phyloP scores from a whole-genome alignment of 305 asterid species.

The Striga hermonthica region DNA sequence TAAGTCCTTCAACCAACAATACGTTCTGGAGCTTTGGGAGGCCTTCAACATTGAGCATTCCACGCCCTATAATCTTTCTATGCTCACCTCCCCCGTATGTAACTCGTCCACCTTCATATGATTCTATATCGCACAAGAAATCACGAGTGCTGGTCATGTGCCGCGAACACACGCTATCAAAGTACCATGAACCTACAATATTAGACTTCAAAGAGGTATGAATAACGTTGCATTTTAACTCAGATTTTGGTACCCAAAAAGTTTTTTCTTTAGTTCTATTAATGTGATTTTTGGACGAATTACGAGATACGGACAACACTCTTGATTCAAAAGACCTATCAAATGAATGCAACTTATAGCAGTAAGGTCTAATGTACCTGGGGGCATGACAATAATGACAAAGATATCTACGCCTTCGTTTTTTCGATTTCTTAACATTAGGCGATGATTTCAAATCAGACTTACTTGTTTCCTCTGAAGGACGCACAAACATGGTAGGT shows the following conservation, averaged over 20 bases:
- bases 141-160: background rate
- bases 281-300: no score
- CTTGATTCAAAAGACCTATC: no score
- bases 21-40: background rate
- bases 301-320: no score
- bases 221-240: background rate
- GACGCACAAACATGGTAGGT: no score
- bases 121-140: background rate
- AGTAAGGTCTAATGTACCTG: no score
- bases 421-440: no score
- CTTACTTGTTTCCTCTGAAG: no score
- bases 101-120: background rate
- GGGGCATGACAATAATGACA: no score
- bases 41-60: background rate
- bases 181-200: background rate
- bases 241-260: background rate
- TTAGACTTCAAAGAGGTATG: background rate
- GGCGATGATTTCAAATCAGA: no score
- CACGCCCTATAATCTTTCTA: background rate
- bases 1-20: background rate
- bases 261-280: background rate
- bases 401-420: no score
- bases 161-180: background rate
- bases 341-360: no score
- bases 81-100: background rate